These are phyloP conservation scores for Suillus clintonianus DNA, from an alignment of 768 basidiomycete genomes.

Conservation along the genomic window DNA sequence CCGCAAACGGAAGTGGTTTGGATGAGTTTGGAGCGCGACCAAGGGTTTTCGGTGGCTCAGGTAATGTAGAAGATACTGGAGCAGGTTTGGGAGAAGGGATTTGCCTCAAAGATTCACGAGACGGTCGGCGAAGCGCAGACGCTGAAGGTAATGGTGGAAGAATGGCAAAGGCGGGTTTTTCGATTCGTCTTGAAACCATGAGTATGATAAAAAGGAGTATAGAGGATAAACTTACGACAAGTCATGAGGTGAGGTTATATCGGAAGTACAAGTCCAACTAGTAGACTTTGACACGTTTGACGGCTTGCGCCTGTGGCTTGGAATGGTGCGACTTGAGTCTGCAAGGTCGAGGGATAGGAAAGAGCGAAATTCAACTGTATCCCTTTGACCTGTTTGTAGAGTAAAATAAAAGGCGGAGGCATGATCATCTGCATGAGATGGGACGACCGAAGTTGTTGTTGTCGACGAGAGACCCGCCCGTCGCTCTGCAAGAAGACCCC, in stretches of 20 bases:
- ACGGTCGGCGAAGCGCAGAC: slow-evolving; percentile 30
- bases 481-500: slow-evolving; percentile 50
- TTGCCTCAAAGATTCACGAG: slow-evolving; percentile 44
- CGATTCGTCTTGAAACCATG: slow-evolving; percentile 18
- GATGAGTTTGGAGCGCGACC: background rate
- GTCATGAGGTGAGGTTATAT: slow-evolving; percentile 14
- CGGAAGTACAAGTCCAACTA: slow-evolving; percentile 26
- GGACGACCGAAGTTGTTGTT: slow-evolving; percentile 15
- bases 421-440: slow-evolving; percentile 30
- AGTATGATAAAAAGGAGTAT: background rate
- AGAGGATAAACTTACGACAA: slow-evolving; percentile 12
- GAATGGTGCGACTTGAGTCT: slow-evolving; percentile 46
- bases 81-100: slow-evolving; percentile 65
- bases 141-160: slow-evolving; percentile 13
- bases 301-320: slow-evolving; percentile 37
- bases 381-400: slow-evolving; percentile 40
- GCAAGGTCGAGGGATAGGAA: slow-evolving; percentile 74
- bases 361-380: slow-evolving; percentile 47
- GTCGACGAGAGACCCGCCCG: slow-evolving; percentile 19
- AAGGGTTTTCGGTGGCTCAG: slow-evolving; percentile 29
- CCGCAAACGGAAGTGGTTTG: slow-evolving; percentile 5
- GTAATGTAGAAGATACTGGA: slow-evolving; percentile 50
- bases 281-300: slow-evolving; percentile 32
- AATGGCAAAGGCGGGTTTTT: slow-evolving; percentile 20
- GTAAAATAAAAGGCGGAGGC: slow-evolving; percentile 51